Conservation (phyloP, 331 rosid species). For the Saraca asoca region DNA sequence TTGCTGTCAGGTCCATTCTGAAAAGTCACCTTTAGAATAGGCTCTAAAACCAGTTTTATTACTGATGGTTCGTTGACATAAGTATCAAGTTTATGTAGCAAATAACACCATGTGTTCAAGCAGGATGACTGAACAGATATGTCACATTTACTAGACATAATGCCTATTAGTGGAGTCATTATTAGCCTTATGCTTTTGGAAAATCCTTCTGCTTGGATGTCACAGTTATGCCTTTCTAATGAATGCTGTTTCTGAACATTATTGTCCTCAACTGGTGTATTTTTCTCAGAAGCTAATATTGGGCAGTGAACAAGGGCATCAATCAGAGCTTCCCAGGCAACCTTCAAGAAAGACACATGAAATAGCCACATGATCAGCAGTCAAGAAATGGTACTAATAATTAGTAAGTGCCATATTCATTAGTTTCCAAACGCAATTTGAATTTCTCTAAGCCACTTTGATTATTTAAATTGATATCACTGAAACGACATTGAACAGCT, state of each 20-base stretch:
- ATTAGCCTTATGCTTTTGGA: constrained; percentile 72
- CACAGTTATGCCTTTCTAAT: constrained; percentile 31
- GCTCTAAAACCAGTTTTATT: constrained; percentile 59
- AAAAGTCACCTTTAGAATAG: constrained; percentile 65
- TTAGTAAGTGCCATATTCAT: constrained; percentile 2
- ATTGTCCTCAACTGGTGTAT: constrained; percentile 34
- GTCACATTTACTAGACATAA: constrained; percentile 67
- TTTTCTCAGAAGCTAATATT: constrained; percentile 34
- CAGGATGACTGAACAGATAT: constrained; percentile 68
- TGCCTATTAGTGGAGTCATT: constrained; percentile 79
- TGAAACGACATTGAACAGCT: constrained; percentile 15
- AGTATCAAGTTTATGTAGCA: constrained; percentile 71
- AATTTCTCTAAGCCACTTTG: constrained; percentile 13
- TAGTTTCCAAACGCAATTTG: constrained; percentile 18
- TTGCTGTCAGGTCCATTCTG: constrained; percentile 60
- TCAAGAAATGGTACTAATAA: background rate
- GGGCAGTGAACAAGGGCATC: constrained; percentile 70
- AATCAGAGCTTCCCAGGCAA: constrained; percentile 86
- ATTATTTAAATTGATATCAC: background rate
- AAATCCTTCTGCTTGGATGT: constrained; percentile 49
- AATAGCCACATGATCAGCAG: constrained; percentile 7
- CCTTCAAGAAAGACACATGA: constrained; percentile 46
- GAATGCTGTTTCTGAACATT: constrained; percentile 31
- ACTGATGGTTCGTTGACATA: constrained; percentile 54
- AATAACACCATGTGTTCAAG: constrained; percentile 77